Conservation (phyloP, 2,329 filamentous ascomycete species). For the Helicocarpus griseus region DNA sequence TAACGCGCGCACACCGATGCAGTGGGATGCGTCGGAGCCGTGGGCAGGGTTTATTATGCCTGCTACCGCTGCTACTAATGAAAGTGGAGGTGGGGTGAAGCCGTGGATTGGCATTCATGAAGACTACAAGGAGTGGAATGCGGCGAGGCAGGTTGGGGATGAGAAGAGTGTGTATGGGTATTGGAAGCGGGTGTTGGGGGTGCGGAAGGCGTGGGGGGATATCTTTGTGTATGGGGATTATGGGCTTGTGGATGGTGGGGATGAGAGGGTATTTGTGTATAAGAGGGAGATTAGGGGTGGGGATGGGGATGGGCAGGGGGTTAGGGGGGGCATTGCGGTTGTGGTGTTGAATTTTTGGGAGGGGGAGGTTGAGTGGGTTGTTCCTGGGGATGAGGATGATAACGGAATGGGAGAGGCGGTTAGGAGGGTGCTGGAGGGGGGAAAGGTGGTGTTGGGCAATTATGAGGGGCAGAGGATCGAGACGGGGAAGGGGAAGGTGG, state of each 20-base stretch:
- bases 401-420: conserved; percentile 4
- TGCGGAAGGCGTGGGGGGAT: conserved; percentile 52
- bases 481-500: not conserved
- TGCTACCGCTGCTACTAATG: not conserved
- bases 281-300: conserved; percentile 20
- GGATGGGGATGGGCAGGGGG: not conserved
- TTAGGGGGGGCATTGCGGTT: conserved; percentile 17
- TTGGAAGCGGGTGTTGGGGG: conserved; percentile 50
- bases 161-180: conserved; percentile 47
- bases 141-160: conserved; percentile 34
- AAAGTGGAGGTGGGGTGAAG: conserved; percentile 35
- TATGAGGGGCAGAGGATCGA: too few relatives aligned
- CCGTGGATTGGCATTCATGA: conserved; percentile 61
- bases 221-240: conserved; percentile 61
- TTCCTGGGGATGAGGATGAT: conserved; percentile 12
- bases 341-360: conserved; percentile 23
- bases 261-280: conserved; percentile 48
- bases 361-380: conserved; percentile 13
- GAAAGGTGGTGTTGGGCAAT: not conserved
- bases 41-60: too few relatives aligned
- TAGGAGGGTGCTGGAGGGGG: not conserved
- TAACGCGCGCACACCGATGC: conserved; percentile 62
- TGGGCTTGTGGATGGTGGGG: conserved; percentile 42
- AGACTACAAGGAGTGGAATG: conserved; percentile 54
- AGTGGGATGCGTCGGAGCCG: too few relatives aligned